Evolutionary conservation across 2,329 filamentous ascomycete genomes (phyloP).

Genomic region (Colletotrichum chlorophyti): DNA sequence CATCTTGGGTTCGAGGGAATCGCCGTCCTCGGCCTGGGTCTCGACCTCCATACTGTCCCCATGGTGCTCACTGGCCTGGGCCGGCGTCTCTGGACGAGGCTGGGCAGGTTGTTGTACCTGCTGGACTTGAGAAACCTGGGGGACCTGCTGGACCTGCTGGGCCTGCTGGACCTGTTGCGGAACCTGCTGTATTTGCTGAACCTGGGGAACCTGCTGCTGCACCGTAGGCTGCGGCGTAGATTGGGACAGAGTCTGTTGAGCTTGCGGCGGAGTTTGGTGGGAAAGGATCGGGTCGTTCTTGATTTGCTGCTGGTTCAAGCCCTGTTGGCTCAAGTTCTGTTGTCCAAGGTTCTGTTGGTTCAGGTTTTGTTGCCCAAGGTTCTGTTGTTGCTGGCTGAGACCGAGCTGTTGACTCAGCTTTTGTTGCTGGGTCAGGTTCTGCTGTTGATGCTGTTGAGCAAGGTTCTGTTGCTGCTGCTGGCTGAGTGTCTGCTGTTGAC

Average conservation of each 20-base stretch:
- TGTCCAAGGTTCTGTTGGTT: slow-evolving; percentile 35
- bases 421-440: slow-evolving; percentile 40
- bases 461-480: slow-evolving; percentile 38
- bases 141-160: slow-evolving; percentile 33
- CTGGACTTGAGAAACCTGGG: slow-evolving; percentile 29
- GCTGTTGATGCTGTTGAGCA: slow-evolving; percentile 36
- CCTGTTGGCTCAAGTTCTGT: slow-evolving; percentile 38
- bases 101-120: slow-evolving; percentile 44
- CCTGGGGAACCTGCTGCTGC: slow-evolving; percentile 29
- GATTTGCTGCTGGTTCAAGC: slow-evolving; percentile 34
- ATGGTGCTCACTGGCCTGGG: slow-evolving; percentile 45
- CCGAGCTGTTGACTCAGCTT: slow-evolving; percentile 39
- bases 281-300: slow-evolving; percentile 32
- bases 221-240: slow-evolving; percentile 5
- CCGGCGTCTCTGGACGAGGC: slow-evolving; percentile 37
- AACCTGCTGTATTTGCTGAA: slow-evolving; percentile 31
- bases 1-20: slow-evolving; percentile 55
- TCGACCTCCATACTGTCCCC: slow-evolving; percentile 62
- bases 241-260: slow-evolving; percentile 30
- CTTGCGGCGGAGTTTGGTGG: slow-evolving; percentile 22
- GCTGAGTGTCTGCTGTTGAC: slow-evolving; percentile 38
- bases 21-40: slow-evolving; percentile 52
- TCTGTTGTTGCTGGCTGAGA: slow-evolving; percentile 37
- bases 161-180: slow-evolving; percentile 40
- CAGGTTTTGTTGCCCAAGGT: slow-evolving; percentile 34